A percentile compares a stretch with the other conserved stretches of the same genome.
Evolutionary conservation across 108 stramenopile species (phyloP).

Genomic region (Cyclostephanos tholiformis): DNA sequence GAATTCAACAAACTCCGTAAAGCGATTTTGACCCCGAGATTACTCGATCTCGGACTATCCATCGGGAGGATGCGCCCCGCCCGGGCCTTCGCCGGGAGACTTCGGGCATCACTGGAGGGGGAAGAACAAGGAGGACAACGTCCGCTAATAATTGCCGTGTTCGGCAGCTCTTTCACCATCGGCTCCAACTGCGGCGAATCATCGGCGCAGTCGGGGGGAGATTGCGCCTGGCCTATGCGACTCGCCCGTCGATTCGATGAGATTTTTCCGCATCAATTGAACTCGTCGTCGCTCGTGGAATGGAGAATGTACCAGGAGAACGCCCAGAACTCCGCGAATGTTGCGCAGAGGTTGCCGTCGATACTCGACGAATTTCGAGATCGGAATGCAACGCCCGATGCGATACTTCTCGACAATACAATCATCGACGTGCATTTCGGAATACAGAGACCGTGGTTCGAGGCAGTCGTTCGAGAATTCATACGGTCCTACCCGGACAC

Average conservation of each 20-base stretch:
- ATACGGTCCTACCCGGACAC: slow-evolving; percentile 10
- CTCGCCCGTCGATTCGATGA: slow-evolving; percentile 17
- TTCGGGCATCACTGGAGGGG: neutral
- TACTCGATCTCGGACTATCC: slow-evolving; percentile 17
- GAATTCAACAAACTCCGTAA: slow-evolving; percentile 22
- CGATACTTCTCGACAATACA: slow-evolving; percentile 20
- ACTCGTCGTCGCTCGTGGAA: slow-evolving; percentile 5
- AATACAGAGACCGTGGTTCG: slow-evolving; percentile 13
- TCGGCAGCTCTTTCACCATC: slow-evolving; percentile 23
- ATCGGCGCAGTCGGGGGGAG: neutral
- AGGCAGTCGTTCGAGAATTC: slow-evolving; percentile 22
- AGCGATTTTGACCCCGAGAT: slow-evolving; percentile 15
- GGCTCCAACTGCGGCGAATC: slow-evolving; percentile 25
- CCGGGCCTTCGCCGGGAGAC: slow-evolving; percentile 11
- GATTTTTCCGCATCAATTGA: neutral
- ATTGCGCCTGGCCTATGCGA: slow-evolving; percentile 13
- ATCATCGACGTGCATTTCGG: neutral
- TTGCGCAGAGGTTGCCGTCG: slow-evolving; percentile 23
- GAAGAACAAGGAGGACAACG: neutral
- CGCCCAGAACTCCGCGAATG: slow-evolving; percentile 22
- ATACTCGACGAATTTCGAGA: slow-evolving; percentile 15
- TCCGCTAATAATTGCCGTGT: slow-evolving; percentile 9
- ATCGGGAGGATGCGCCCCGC: slow-evolving; percentile 7
- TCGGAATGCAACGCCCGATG: slow-evolving; percentile 11
- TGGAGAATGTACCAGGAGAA: slow-evolving; percentile 24